phyloP scores from a whole-genome alignment of 129 eudicot genomes.

The Apium graveolens region DNA sequence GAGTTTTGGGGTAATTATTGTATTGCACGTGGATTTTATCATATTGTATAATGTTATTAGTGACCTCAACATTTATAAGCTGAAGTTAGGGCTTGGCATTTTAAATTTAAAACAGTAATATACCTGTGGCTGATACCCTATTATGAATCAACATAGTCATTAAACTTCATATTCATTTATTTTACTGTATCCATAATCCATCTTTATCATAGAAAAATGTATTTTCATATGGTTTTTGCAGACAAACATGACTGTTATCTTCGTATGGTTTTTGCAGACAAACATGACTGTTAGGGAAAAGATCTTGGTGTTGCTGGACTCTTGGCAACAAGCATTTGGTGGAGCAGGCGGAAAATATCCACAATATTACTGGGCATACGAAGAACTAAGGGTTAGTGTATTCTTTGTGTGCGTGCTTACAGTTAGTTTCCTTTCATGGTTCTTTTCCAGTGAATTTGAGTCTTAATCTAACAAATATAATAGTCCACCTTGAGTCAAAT shows the following conservation, averaged over 20 bases:
- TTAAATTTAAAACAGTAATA: no score
- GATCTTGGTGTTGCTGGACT: conserved; percentile 58
- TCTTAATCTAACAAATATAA: neutral
- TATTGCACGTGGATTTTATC: neutral
- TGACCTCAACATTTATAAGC: neutral
- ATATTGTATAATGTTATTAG: neutral
- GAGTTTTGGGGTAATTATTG: neutral
- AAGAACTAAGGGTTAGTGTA: conserved; percentile 63
- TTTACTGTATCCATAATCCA: no score
- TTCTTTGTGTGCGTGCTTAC: neutral
- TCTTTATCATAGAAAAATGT: no score
- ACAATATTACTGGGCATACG: conserved; percentile 87
- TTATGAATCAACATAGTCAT: neutral
- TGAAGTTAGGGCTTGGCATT: neutral
- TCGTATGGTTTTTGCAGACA: conserved; percentile 37
- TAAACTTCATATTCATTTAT: neutral
- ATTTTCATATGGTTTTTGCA: no score
- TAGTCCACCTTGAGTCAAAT: neutral
- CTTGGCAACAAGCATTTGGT: conserved; percentile 98
- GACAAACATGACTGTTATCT: no score
- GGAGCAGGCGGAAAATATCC: conserved; percentile 82
- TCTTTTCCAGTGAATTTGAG: neutral
- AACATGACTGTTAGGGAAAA: conserved; percentile 86
- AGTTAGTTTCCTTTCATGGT: neutral
- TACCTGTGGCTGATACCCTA: neutral